These are phyloP conservation scores for Mortierella sp. DNA, from an alignment of 371 early-diverging fungal species.

Conservation along the genomic window DNA sequence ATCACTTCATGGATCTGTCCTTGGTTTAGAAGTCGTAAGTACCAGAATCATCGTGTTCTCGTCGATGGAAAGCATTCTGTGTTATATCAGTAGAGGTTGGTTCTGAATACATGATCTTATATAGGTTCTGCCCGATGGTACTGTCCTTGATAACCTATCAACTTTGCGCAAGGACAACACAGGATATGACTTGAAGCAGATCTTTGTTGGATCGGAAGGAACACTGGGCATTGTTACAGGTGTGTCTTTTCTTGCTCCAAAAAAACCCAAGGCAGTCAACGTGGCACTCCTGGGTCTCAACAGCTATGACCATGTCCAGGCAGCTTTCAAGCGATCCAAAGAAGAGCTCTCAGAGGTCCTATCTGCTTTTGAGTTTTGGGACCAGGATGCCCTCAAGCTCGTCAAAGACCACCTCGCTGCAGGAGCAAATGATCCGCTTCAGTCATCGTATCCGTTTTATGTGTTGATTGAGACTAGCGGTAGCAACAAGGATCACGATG, in stretches of 20 bases:
- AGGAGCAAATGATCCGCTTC: constrained; percentile 73
- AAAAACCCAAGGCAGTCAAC: constrained; percentile 73
- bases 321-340: constrained; percentile 83
- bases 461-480: constrained; percentile 95
- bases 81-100: neutral
- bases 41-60: neutral
- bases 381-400: constrained; percentile 75
- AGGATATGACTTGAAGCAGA: constrained; percentile 93
- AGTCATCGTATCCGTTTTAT: constrained; percentile 83
- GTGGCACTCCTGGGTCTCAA: constrained; percentile 87
- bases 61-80: too few species aligned
- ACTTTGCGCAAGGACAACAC: constrained; percentile 90
- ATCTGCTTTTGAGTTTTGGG: constrained; percentile 98
- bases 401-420: constrained; percentile 74
- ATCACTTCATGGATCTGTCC: constrained; percentile 89
- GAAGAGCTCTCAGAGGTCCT: constrained; percentile 90
- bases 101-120: neutral
- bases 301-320: constrained; percentile 82
- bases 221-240: constrained; percentile 93
- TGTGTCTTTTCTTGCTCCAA: constrained; percentile 85
- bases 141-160: constrained; percentile 84
- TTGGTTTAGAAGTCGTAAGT: constrained; percentile 84
- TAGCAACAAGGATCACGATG: constrained; percentile 92
- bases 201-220: constrained; percentile 98
- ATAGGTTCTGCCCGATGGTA: constrained; percentile 91